Percentiles rank a stretch among this genome's conserved stretches.
phyloP scores from a whole-genome alignment of 2,329 filamentous ascomycete species.

The Calonectria montana region DNA sequence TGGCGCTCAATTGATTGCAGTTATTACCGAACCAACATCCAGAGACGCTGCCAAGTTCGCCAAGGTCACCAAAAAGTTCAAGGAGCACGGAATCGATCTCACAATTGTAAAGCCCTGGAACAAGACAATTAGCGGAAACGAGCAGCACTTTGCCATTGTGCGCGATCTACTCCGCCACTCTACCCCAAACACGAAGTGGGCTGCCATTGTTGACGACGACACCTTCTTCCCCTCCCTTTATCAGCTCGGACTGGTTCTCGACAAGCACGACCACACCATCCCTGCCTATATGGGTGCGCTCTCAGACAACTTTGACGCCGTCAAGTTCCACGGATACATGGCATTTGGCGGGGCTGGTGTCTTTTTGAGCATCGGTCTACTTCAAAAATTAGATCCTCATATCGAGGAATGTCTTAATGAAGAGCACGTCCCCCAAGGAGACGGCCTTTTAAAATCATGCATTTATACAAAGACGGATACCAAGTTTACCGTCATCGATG shows the following conservation, averaged over 20 bases:
- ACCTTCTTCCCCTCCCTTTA: conserved; percentile 71
- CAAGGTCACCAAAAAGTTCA: conserved; percentile 42
- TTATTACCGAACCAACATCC: conserved; percentile 60
- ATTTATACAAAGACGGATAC: conserved; percentile 65
- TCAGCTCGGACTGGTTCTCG: conserved; percentile 60
- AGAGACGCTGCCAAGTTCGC: conserved; percentile 53
- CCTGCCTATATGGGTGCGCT: conserved; percentile 67
- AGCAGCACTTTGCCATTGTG: conserved; percentile 69
- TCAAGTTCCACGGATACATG: conserved; percentile 66
- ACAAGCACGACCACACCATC: conserved; percentile 58
- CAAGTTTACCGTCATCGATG: conserved; percentile 65
- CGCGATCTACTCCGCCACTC: conserved; percentile 59
- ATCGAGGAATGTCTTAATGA: conserved; percentile 59
- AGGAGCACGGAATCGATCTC: conserved; percentile 47
- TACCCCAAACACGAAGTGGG: conserved; percentile 62
- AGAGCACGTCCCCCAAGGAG: conserved; percentile 54
- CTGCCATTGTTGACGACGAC: conserved; percentile 70
- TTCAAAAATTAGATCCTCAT: conserved; percentile 58
- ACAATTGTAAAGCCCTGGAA: conserved; percentile 49
- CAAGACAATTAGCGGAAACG: conserved; percentile 54
- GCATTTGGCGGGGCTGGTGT: conserved; percentile 71
- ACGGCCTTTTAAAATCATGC: conserved; percentile 68
- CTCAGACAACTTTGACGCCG: conserved; percentile 65
- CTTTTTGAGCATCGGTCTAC: conserved; percentile 66
- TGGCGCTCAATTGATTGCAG: conserved; percentile 62